A percentile compares a stretch with the other conserved stretches of the same genome.
phyloP scores from a whole-genome alignment of 2,329 filamentous ascomycete species.

The Aspergillus phoenicis region DNA sequence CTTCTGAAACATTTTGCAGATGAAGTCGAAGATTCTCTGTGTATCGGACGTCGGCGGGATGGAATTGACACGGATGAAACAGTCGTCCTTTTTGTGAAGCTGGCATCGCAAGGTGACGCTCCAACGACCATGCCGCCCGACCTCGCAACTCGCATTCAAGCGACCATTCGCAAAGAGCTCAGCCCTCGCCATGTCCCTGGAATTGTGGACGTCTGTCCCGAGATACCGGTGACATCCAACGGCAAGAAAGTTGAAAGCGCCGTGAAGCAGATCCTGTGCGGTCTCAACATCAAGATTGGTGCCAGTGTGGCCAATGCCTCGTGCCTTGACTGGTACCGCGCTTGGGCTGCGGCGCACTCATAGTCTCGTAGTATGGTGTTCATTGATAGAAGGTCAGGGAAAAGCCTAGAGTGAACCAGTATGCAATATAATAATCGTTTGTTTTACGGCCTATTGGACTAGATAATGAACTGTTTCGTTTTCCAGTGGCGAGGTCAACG shows the following conservation, averaged over 20 bases:
- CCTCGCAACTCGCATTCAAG: conserved; percentile 66
- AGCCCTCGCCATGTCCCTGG: conserved; percentile 88
- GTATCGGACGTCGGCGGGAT: conserved; percentile 73
- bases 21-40: conserved; percentile 82
- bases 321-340: conserved; percentile 83
- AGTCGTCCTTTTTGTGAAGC: conserved; percentile 85
- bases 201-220: conserved; percentile 77
- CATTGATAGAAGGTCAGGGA: not conserved
- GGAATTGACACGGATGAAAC: conserved; percentile 77
- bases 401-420: not conserved
- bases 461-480: not conserved
- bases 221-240: conserved; percentile 89
- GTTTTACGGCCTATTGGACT: not conserved
- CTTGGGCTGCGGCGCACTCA: conserved; percentile 67
- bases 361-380: conserved; percentile 13
- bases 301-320: conserved; percentile 92
- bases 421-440: not conserved
- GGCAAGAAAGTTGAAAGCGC: conserved; percentile 98
- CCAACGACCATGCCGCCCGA: conserved; percentile 56
- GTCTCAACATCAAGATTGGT: conserved; percentile 81
- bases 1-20: conserved; percentile 77
- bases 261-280: conserved; percentile 93
- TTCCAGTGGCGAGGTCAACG: not conserved
- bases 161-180: conserved; percentile 71
- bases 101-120: conserved; percentile 48